A percentile compares a stretch with the other conserved stretches of the same genome.
phyloP scores from a whole-genome alignment of 495 filamentous ascomycete genomes.

The Aspergillus hancockii region DNA sequence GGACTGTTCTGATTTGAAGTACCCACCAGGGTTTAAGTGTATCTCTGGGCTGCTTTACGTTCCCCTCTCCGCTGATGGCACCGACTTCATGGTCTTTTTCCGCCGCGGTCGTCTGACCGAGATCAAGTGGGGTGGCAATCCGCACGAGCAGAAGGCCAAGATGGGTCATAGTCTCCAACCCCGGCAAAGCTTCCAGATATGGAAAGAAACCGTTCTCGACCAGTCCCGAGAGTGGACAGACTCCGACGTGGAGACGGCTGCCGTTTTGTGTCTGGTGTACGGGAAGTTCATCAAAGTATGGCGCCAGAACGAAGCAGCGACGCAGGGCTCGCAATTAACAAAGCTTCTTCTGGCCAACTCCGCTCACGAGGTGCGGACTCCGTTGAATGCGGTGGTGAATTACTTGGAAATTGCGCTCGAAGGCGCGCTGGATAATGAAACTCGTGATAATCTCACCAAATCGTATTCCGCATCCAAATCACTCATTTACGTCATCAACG shows the following conservation, averaged over 20 bases:
- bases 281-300: slow-evolving; percentile 92
- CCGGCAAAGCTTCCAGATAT: slow-evolving; percentile 37
- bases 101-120: slow-evolving; percentile 74
- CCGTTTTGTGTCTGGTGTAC: slow-evolving; percentile 87
- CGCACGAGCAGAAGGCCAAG: slow-evolving; percentile 69
- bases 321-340: slow-evolving; percentile 82
- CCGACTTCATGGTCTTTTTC: slow-evolving; percentile 92
- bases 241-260: slow-evolving; percentile 76
- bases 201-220: slow-evolving; percentile 38
- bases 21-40: slow-evolving; percentile 74
- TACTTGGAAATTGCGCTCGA: slow-evolving; percentile 94
- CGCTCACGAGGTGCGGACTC: slow-evolving; percentile 92
- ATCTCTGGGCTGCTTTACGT: slow-evolving; percentile 85
- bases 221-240: slow-evolving; percentile 49
- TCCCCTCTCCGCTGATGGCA: slow-evolving; percentile 72
- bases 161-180: slow-evolving; percentile 35
- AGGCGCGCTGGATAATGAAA: slow-evolving; percentile 77
- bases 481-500: slow-evolving; percentile 93
- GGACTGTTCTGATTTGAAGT: slow-evolving; percentile 84
- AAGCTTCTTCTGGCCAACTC: slow-evolving; percentile 84
- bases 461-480: slow-evolving; percentile 90
- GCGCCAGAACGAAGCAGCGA: slow-evolving; percentile 84
- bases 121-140: slow-evolving; percentile 93
- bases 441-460: slow-evolving; percentile 78
- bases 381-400: slow-evolving; percentile 94